Conservation (phyloP, 163 green algal genomes). For the Scenedesmus sp. region DNA sequence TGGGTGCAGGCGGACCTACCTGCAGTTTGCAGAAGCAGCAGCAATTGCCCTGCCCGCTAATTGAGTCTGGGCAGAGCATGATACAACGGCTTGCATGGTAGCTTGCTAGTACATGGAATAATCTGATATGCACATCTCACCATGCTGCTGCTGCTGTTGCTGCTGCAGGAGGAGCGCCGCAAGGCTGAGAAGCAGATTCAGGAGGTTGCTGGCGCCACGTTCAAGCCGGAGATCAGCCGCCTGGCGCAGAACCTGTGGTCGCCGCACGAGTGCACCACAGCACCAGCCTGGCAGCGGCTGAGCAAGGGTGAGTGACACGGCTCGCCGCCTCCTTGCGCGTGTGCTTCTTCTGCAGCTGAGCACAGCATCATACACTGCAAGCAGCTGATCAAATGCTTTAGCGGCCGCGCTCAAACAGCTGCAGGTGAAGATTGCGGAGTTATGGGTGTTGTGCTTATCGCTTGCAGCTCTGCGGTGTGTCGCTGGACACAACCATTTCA, state of each 20-base stretch:
- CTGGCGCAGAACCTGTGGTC: slow-evolving; percentile 64
- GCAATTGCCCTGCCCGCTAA: background rate
- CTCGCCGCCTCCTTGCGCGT: background rate
- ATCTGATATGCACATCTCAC: background rate
- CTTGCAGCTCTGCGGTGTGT: too few relatives aligned
- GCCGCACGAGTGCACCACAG: slow-evolving; percentile 23
- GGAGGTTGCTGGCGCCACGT: slow-evolving; percentile 71
- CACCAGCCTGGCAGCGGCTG: slow-evolving; percentile 61
- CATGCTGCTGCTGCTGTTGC: background rate
- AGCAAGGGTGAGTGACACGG: slow-evolving; percentile 28
- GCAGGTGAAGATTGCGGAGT: too few relatives aligned
- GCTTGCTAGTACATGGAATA: background rate
- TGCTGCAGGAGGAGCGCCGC: slow-evolving; percentile 51
- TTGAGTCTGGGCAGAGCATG: too few relatives aligned
- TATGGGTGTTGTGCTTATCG: too few relatives aligned
- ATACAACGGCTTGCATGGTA: background rate
- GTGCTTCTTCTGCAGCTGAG: background rate
- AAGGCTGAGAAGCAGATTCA: slow-evolving; percentile 45
- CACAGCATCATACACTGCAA: too few relatives aligned
- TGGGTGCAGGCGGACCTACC: slow-evolving; percentile 11
- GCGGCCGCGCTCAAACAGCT: too few relatives aligned
- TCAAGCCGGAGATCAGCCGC: slow-evolving; percentile 67
- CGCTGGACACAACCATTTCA: too few relatives aligned
- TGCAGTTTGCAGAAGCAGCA: background rate
- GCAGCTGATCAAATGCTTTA: too few relatives aligned